A percentile compares a stretch with the other conserved stretches of the same genome.
Conservation (phyloP, 768 basidiomycete species). For the Lactarius vividus region DNA sequence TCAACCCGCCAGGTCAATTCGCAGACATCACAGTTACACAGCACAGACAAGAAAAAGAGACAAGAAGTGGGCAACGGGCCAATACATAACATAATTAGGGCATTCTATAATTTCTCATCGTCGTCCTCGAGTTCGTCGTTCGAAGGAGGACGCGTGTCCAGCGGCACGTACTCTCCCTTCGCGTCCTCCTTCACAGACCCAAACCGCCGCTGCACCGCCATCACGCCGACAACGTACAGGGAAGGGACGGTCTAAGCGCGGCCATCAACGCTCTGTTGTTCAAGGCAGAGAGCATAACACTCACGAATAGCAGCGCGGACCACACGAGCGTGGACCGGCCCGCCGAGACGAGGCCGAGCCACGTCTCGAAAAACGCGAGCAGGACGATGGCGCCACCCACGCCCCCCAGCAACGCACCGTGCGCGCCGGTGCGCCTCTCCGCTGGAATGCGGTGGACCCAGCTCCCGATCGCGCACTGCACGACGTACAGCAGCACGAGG, state of each 20-base stretch:
- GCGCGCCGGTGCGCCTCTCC: background rate
- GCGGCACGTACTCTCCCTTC: slow-evolving; percentile 15
- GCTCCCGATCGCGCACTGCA: slow-evolving; percentile 14
- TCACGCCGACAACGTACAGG: slow-evolving; percentile 12
- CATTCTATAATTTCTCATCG: no score
- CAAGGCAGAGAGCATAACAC: background rate
- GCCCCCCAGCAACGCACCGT: background rate
- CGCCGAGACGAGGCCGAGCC: slow-evolving; percentile 10
- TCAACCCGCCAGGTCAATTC: no score
- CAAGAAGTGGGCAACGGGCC: no score
- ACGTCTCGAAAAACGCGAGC: slow-evolving; percentile 14
- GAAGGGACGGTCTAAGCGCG: background rate
- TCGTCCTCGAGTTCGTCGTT: background rate
- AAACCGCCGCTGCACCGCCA: slow-evolving; percentile 12
- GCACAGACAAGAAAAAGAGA: no score
- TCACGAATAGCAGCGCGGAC: slow-evolving; percentile 10
- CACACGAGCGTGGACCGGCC: background rate
- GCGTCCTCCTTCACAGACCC: background rate
- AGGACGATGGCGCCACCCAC: slow-evolving; percentile 5
- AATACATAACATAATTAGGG: no score
- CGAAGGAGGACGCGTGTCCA: background rate
- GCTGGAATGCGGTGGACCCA: slow-evolving; percentile 2
- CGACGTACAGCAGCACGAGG: slow-evolving; percentile 6
- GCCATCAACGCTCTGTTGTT: background rate
- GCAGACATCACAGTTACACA: no score